Conservation (phyloP, 495 filamentous ascomycete genomes). For the Penicillium longicatenatum region DNA sequence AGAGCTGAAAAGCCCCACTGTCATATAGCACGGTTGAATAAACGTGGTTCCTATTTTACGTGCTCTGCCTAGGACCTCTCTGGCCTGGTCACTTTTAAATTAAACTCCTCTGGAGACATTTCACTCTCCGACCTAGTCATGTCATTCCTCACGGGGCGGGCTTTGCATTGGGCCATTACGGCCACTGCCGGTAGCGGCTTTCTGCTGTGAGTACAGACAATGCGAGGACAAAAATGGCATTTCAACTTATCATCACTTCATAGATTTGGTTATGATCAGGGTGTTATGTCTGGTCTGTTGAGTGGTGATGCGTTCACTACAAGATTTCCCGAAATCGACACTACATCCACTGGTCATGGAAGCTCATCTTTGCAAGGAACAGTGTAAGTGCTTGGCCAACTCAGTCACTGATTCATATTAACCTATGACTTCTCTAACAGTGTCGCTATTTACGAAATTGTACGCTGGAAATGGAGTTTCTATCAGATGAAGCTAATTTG, state of each 20-base stretch:
- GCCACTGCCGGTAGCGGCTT: constrained; percentile 45
- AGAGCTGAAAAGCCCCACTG: constrained; percentile 11
- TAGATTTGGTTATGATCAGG: constrained; percentile 49
- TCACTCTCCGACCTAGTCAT: constrained; percentile 9
- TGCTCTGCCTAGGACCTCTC: background rate
- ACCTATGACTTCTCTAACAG: constrained; percentile 3
- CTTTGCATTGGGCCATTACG: constrained; percentile 36
- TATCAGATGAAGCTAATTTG: constrained; percentile 24
- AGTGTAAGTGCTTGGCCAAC: constrained; percentile 25
- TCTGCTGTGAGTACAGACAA: constrained; percentile 29
- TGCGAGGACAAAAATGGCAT: background rate
- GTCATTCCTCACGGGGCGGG: constrained; percentile 32
- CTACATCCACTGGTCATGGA: constrained; percentile 30
- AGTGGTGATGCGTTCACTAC: constrained; percentile 33
- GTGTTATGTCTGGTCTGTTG: constrained; percentile 45
- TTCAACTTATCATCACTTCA: background rate
- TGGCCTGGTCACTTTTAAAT: background rate
- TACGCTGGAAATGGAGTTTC: constrained; percentile 10
- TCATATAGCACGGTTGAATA: background rate
- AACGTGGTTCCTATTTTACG: background rate
- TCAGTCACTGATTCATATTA: background rate
- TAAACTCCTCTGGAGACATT: background rate
- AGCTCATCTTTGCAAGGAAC: constrained; percentile 40
- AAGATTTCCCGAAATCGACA: constrained; percentile 38
- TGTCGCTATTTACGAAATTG: constrained; percentile 43